Percentiles rank a stretch among this genome's conserved stretches.
These are phyloP conservation scores for Arabidopsis thaliana DNA, from an alignment of 345 rosid genomes.

Conservation along the genomic window TAIR10.1 NC_003070.9:3809501-3810000, in stretches of 20 bases:
- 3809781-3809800: neutral
- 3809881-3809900: neutral
- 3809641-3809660: too few species aligned
- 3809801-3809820: neutral
- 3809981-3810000: neutral
- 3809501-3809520: too few species aligned
- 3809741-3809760: neutral
- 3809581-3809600: too few species aligned
- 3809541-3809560: too few species aligned
- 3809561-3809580: too few species aligned
- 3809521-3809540: too few species aligned
- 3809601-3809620: neutral
- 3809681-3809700: neutral
- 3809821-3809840: neutral
- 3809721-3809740: neutral
- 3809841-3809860: neutral
- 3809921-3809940: neutral
- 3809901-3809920: neutral
- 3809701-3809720: neutral
- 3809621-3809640: neutral
- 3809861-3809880: neutral
- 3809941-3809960: neutral
- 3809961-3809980: constrained; percentile 7
- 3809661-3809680: neutral
- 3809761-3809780: neutral